Percentiles rank a stretch among this genome's conserved stretches.
Conservation (phyloP, 2,329 filamentous ascomycete species). For the Calonectria honghensis region DNA sequence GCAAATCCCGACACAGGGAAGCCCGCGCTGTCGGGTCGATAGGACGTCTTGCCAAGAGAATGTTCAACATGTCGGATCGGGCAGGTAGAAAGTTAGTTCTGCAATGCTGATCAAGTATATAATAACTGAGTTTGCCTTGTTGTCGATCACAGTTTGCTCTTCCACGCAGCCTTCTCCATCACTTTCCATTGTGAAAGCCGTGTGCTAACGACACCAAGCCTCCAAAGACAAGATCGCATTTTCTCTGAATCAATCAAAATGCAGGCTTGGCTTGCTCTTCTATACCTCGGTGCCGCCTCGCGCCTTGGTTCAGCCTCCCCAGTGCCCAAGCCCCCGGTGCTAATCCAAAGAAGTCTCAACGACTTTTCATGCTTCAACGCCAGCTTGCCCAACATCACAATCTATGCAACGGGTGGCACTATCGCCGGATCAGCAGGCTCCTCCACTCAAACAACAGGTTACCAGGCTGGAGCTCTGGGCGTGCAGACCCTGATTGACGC, state of each 20-base stretch:
- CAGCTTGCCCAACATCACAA: constrained; percentile 72
- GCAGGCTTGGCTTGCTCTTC: not conserved
- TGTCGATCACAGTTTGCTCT: not conserved
- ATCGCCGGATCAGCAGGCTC: constrained; percentile 72
- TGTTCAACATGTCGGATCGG: not conserved
- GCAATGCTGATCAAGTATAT: not conserved
- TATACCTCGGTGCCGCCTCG: not conserved
- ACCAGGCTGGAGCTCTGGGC: constrained; percentile 65
- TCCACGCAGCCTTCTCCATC: not conserved
- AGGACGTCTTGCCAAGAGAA: no score
- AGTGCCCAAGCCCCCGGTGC: not conserved
- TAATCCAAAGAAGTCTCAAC: constrained; percentile 15
- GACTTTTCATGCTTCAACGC: constrained; percentile 53
- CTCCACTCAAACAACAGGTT: constrained; percentile 67
- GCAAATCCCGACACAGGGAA: not conserved
- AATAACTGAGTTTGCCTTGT: not conserved
- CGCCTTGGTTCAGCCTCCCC: not conserved
- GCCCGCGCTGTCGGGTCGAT: not conserved
- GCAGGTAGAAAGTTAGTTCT: not conserved
- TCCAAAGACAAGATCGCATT: no score
- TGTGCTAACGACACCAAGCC: no score
- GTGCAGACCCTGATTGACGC: constrained; percentile 71
- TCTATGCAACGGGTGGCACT: constrained; percentile 75
- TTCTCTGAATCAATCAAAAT: not conserved
- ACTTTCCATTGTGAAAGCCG: not conserved